Percentiles rank a stretch among this genome's conserved stretches.
Evolutionary conservation across 164 flowering plant species (phyloP).

Genomic region (Berberis thunbergii): DNA sequence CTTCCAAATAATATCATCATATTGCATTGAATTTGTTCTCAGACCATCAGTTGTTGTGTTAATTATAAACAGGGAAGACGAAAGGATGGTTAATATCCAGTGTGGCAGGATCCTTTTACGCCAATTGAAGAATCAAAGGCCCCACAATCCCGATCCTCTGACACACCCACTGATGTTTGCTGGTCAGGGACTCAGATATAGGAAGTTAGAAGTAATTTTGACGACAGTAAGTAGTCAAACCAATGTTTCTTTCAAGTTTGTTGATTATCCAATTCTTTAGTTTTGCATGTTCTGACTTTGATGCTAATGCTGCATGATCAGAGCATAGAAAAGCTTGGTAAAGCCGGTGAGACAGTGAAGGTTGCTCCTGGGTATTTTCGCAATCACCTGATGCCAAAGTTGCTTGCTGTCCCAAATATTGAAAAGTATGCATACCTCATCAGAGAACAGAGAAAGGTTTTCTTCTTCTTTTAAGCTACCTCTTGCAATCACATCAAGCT

Average conservation of each 20-base stretch:
- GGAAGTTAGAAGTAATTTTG: slow-evolving; percentile 83
- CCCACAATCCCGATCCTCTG: slow-evolving; percentile 19
- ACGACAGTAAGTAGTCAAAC: slow-evolving; percentile 50
- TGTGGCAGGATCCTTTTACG: slow-evolving; percentile 44
- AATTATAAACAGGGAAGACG: neutral
- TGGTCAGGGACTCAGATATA: slow-evolving; percentile 73
- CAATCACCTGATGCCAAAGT: slow-evolving; percentile 93
- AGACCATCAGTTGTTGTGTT: too few relatives aligned
- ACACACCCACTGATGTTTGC: slow-evolving; percentile 47
- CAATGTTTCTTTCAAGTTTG: neutral
- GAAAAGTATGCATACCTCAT: slow-evolving; percentile 78
- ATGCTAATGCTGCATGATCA: slow-evolving; percentile 8
- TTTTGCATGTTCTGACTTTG: neutral
- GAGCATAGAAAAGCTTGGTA: slow-evolving; percentile 85
- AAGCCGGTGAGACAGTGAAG: slow-evolving; percentile 90
- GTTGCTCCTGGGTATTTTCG: slow-evolving; percentile 97
- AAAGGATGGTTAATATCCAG: slow-evolving; percentile 41
- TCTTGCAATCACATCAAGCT: neutral
- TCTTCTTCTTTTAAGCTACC: neutral
- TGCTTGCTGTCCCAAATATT: slow-evolving; percentile 91
- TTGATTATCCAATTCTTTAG: neutral
- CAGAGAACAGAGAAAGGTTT: slow-evolving; percentile 80
- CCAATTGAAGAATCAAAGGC: slow-evolving; percentile 19
- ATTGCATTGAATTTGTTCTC: too few relatives aligned
- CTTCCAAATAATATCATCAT: too few relatives aligned